Percentiles rank a stretch among this genome's conserved stretches.
phyloP scores from a whole-genome alignment of 1,139 yeast species.

The Sugiyamaella xylanicola region DNA sequence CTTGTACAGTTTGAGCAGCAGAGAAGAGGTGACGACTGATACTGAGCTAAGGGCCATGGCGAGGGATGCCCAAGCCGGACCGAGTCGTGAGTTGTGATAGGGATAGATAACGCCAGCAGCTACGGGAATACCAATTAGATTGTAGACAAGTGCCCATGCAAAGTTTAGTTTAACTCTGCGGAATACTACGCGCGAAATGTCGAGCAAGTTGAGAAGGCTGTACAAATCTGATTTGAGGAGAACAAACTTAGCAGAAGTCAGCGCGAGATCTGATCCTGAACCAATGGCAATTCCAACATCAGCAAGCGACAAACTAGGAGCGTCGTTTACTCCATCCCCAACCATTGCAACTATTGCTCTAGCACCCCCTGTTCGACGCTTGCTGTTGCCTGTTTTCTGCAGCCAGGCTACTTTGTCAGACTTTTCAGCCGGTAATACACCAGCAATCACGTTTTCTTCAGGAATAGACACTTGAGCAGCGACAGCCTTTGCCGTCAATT shows the following conservation, averaged over 20 bases:
- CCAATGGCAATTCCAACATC: slow-evolving; percentile 92
- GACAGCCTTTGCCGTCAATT: slow-evolving; percentile 65
- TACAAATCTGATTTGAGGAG: slow-evolving; percentile 48
- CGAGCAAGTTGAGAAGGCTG: slow-evolving; percentile 62
- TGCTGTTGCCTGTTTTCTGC: slow-evolving; percentile 44
- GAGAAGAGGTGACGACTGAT: slow-evolving; percentile 79
- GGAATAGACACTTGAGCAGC: slow-evolving; percentile 65
- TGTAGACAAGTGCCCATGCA: slow-evolving; percentile 86
- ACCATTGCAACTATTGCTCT: slow-evolving; percentile 59
- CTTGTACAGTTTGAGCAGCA: slow-evolving; percentile 49
- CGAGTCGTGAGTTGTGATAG: slow-evolving; percentile 68
- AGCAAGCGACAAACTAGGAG: slow-evolving; percentile 86
- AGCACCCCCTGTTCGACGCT: slow-evolving; percentile 25
- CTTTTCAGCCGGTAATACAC: slow-evolving; percentile 73
- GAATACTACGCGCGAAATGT: slow-evolving; percentile 70
- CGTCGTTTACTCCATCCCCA: slow-evolving; percentile 96
- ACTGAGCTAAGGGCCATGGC: slow-evolving; percentile 93
- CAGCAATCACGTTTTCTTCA: slow-evolving; percentile 60
- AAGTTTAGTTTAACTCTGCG: slow-evolving; percentile 74
- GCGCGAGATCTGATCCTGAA: slow-evolving; percentile 90
- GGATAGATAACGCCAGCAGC: slow-evolving; percentile 90
- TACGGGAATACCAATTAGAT: slow-evolving; percentile 80
- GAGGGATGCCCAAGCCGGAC: slow-evolving; percentile 80
- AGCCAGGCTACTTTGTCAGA: slow-evolving; percentile 60
- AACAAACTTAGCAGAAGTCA: slow-evolving; percentile 89